Conservation (phyloP, 176 grass and related monocot genomes). For the Cocos nucifera region DNA sequence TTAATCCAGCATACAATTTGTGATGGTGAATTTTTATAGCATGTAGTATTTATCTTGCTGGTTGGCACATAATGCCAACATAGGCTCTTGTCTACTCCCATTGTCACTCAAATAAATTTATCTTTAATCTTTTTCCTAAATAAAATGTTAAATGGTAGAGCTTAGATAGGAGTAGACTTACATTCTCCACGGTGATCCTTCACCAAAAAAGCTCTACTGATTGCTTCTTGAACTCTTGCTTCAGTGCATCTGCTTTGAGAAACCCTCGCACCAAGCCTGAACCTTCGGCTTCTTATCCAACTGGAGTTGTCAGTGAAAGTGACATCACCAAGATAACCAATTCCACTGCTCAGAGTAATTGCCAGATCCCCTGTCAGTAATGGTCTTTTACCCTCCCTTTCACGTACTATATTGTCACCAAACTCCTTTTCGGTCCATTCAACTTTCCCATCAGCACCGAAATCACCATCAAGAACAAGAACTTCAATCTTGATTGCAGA, state of each 20-base stretch:
- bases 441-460: constrained; percentile 51
- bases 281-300: constrained; percentile 74
- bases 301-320: constrained; percentile 88
- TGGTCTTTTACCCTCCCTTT: constrained; percentile 73
- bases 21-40: too few relatives aligned
- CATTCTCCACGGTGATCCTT: constrained; percentile 98
- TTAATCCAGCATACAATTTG: too few relatives aligned
- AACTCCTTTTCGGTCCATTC: constrained; percentile 84
- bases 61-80: too few relatives aligned
- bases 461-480: constrained; percentile 87
- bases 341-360: constrained; percentile 59
- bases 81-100: too few relatives aligned
- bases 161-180: constrained; percentile 20
- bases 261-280: constrained; percentile 69
- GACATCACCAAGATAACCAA: constrained; percentile 49
- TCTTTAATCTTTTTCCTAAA: too few relatives aligned
- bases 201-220: constrained; percentile 67
- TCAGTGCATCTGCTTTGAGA: constrained; percentile 32
- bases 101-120: too few relatives aligned
- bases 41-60: too few relatives aligned
- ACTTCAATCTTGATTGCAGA: constrained; percentile 68
- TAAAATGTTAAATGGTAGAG: not conserved
- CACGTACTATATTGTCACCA: constrained; percentile 53
- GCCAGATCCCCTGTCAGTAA: constrained; percentile 61
- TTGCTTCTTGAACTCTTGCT: constrained; percentile 58